A percentile compares a stretch with the other conserved stretches of the same genome.
phyloP scores from a whole-genome alignment of 306 rosid species.

The Rosa lucieae region DNA sequence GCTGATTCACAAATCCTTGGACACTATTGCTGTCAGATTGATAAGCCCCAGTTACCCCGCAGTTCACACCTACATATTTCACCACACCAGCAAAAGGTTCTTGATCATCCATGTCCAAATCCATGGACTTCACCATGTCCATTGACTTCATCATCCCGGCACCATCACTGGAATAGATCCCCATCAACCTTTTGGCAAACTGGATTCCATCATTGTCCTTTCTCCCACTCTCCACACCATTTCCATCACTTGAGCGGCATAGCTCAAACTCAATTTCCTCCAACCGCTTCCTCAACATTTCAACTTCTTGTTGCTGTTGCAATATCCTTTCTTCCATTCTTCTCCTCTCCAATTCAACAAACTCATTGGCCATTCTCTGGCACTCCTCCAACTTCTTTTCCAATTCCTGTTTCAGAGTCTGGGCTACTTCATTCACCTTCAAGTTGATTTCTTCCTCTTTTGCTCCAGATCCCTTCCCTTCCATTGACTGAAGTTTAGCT shows the following conservation, averaged over 20 bases:
- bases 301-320: constrained; percentile 93
- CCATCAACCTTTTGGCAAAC: constrained; percentile 62
- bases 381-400: constrained; percentile 90
- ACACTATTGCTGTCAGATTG: constrained; percentile 32
- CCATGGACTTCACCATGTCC: constrained; percentile 98
- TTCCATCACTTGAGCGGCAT: constrained; percentile 41
- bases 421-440: constrained; percentile 72
- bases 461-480: constrained; percentile 44
- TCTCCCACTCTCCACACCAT: constrained; percentile 29
- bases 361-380: constrained; percentile 83
- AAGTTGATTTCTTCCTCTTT: constrained; percentile 80
- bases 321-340: constrained; percentile 90
- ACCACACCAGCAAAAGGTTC: constrained; percentile 60
- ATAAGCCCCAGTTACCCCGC: constrained; percentile 30
- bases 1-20: constrained; percentile 39
- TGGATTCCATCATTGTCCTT: constrained; percentile 67
- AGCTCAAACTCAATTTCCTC: constrained; percentile 86
- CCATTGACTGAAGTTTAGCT: constrained; percentile 52
- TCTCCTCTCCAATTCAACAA: constrained; percentile 84
- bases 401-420: constrained; percentile 62
- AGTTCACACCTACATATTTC: constrained; percentile 35
- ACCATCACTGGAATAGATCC: constrained; percentile 65
- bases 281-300: constrained; percentile 69
- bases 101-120: constrained; percentile 94
- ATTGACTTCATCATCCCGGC: constrained; percentile 73